Base-by-base conservation (phyloP, 2,329 filamentous ascomycete genomes). In the Magnaporthiopsis poae region DNA sequence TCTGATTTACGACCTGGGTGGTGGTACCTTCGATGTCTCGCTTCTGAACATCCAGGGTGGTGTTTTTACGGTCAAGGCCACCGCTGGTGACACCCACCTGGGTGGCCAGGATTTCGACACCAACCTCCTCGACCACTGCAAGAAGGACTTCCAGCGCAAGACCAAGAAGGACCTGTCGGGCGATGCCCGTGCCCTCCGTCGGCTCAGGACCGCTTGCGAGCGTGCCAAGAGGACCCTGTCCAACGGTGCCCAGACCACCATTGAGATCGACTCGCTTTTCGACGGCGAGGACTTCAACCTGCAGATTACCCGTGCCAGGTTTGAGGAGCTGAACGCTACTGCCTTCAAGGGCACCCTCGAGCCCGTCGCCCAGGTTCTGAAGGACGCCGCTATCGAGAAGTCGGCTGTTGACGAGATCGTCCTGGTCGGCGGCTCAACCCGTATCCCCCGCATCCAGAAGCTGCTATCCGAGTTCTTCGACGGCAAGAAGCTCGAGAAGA, bases 401-500 rank as follows among this genome's bases (percentile, higher is more conserved):
- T 86, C 80, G 80, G 89, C 87, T 77, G 94, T 99, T 75, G 92
- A 98, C 78, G 95, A 99, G 86, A 96, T 99, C 72, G 95, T 99
- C 75, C 90, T 99, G 76, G 95, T 99, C 77, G 95, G 95, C 88
- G 95, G 95, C 74, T 97, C 93, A 71, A 99, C 95, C 76, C 95
- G 95, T 92, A 99, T 99, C 74, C 95, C 95, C 77, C 88, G 89
- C 80, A 96, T 99, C 80, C 95, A 99, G 89, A 98, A 98, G 88
- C 90, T 99, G 72, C 89, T 99, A 73, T 93, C 89, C 83, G 95
- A 99, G 82, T 97, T 93, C 88, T 99, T 99, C 84, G 91, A 96
- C 79, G 93, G 93, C 82, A 99, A 99, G 92, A 97, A 99, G 90
- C 91, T 97, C 73, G 94, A 98, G 88, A 98, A 97, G 87, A 95